phyloP scores from a whole-genome alignment of 1,284 basidiomycete species.

The Puccinia polysora region DNA sequence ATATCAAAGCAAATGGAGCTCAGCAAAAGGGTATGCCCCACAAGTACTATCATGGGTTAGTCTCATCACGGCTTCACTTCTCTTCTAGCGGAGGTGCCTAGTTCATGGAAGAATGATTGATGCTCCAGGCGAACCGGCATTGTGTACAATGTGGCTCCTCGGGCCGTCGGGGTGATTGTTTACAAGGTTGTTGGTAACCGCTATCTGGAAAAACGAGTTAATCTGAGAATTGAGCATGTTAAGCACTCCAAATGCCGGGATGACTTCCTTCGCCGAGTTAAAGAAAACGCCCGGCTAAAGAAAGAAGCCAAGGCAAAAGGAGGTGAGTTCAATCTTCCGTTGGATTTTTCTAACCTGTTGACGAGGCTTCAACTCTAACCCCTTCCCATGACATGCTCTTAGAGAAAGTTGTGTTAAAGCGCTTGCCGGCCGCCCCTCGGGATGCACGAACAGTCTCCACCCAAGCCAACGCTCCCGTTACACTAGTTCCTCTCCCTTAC shows the following conservation, averaged over 20 bases:
- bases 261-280: constrained; percentile 95
- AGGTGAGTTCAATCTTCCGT: constrained; percentile 61
- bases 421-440: constrained; percentile 77
- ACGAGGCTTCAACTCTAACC: background rate
- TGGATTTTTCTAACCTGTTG: background rate
- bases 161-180: constrained; percentile 91
- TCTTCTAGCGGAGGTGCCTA: background rate
- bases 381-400: constrained; percentile 41
- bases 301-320: constrained; percentile 80
- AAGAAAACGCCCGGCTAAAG: constrained; percentile 82
- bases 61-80: background rate
- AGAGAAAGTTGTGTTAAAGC: constrained; percentile 82
- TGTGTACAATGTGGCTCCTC: constrained; percentile 94
- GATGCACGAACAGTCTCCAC: constrained; percentile 70
- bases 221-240: constrained; percentile 97
- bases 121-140: constrained; percentile 80
- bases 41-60: constrained; percentile 62
- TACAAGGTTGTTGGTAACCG: constrained; percentile 99
- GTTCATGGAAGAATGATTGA: background rate
- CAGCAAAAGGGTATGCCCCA: constrained; percentile 99
- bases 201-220: constrained; percentile 99
- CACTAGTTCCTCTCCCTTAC: constrained; percentile 80
- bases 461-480: constrained; percentile 78
- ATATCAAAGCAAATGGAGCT: constrained; percentile 98
- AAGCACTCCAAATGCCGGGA: constrained; percentile 97